Evolutionary conservation across 2,329 filamentous ascomycete genomes (phyloP), one percentile per base, ranked within the genome.

Genomic region (Dryadomyces quercivorus): DNA sequence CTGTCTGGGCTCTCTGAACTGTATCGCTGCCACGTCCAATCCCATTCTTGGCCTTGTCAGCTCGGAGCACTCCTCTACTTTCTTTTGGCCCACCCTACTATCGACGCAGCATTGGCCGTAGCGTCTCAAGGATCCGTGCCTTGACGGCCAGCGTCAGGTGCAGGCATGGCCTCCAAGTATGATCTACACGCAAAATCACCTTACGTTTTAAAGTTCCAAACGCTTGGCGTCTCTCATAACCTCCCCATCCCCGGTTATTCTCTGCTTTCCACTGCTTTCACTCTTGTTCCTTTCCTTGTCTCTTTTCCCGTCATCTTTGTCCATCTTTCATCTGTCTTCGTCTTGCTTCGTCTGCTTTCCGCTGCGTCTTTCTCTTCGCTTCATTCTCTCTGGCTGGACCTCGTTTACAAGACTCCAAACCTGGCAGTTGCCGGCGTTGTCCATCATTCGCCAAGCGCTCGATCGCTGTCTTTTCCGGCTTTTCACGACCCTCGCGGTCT

Each of bases 201-300:
- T 44, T 44, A 44, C 42, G 38, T 42, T 42, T 42, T 13, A 44
- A 16, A 44, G 42, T 16, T 18, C 16, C 42, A 44, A 18, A 44
- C 42, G 42, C 42, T 44, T 44, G 42, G 42, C 42, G 42, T 44
- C 42, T 20, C 42, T 44, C 42, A n/a, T 20, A 44, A 44, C 42
- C 45, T 13, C 45, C 45, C 22, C 45, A 5, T 47, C n/a, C 16
- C n/a, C 20, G 8, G 12, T 4, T 44, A 5, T n/a, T 36, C 46
- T 49, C 46, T n/a, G 21, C 18, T 13, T 26, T 8, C 36, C 21
- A 10, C 20, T n/a, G 16, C 43, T 21, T 15, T 38, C 48, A 55
- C 50, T 52, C 44, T 49, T 55, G 12, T 54, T 49, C 48, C 53
- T 54, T 50, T 40, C 52, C 22, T 44, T 46, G 51, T 36, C 42